These are phyloP conservation scores for Ustilago crameri DNA, from an alignment of 1,284 basidiomycete genomes.

Conservation along the genomic window DNA sequence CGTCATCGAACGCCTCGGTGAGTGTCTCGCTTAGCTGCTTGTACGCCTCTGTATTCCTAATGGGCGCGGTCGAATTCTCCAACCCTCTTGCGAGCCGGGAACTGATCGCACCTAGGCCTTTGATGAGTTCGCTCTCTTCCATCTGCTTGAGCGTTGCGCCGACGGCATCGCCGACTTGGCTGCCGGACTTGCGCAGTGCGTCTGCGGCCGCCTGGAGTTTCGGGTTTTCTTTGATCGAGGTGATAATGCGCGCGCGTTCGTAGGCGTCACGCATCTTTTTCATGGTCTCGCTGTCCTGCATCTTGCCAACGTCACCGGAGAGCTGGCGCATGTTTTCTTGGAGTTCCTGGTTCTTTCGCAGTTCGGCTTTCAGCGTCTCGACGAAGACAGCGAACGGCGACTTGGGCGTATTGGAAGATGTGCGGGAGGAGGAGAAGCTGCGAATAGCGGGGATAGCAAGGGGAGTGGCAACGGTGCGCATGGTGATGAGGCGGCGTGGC, in stretches of 20 bases:
- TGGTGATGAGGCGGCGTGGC: slow-evolving; percentile 8
- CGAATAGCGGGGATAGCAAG: slow-evolving; percentile 5
- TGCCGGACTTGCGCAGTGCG: slow-evolving; percentile 85
- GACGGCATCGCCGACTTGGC: slow-evolving; percentile 93
- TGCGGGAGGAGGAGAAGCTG: slow-evolving; percentile 15
- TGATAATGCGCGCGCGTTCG: slow-evolving; percentile 90
- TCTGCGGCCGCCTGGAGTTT: slow-evolving; percentile 88
- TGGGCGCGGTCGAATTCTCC: slow-evolving; percentile 68
- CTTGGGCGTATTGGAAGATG: slow-evolving; percentile 22
- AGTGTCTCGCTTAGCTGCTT: slow-evolving; percentile 89
- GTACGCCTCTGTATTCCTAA: slow-evolving; percentile 94
- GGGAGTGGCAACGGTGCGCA: background rate
- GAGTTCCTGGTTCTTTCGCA: slow-evolving; percentile 90
- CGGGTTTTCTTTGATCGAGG: slow-evolving; percentile 97
- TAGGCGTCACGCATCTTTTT: slow-evolving; percentile 88
- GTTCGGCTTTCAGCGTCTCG: slow-evolving; percentile 89
- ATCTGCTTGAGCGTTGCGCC: slow-evolving; percentile 86
- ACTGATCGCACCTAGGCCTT: slow-evolving; percentile 71
- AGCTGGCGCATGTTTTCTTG: slow-evolving; percentile 97
- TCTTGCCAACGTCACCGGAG: slow-evolving; percentile 94
- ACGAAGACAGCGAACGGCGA: slow-evolving; percentile 97
- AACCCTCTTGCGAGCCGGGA: slow-evolving; percentile 56
- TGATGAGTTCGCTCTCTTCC: slow-evolving; percentile 93
- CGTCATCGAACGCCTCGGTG: slow-evolving; percentile 92
- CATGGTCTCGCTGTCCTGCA: slow-evolving; percentile 97